Conservation (phyloP, 2,329 filamentous ascomycete genomes). For the Cladosporium austrohemisphaericum region DNA sequence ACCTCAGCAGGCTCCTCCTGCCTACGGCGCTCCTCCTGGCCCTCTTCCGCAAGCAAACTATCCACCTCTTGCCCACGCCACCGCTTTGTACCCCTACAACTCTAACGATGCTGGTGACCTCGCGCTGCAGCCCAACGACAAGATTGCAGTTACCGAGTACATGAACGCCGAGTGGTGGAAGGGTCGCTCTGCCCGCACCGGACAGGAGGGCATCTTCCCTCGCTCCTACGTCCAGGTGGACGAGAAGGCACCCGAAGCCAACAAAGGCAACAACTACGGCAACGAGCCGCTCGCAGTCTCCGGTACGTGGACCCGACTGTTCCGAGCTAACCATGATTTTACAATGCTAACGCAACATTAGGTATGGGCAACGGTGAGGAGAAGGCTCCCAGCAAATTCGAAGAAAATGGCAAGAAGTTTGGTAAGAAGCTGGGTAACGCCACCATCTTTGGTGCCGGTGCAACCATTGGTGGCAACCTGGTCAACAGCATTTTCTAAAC, state of each 20-base stretch:
- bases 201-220: constrained; percentile 90
- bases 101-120: constrained; percentile 79
- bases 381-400: constrained; percentile 59
- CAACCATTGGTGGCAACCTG: constrained; percentile 83
- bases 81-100: constrained; percentile 78
- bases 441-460: constrained; percentile 89
- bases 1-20: constrained; percentile 50
- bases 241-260: constrained; percentile 51
- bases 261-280: constrained; percentile 44
- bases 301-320: constrained; percentile 21
- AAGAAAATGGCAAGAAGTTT: constrained; percentile 82
- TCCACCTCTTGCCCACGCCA: constrained; percentile 65
- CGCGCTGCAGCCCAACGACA: constrained; percentile 74
- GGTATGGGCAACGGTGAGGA: constrained; percentile 40
- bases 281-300: constrained; percentile 70
- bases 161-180: constrained; percentile 99
- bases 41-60: constrained; percentile 45
- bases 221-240: constrained; percentile 77
- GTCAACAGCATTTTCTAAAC: constrained; percentile 82
- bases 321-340: not conserved
- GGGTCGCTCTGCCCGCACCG: constrained; percentile 78
- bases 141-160: constrained; percentile 76
- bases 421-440: constrained; percentile 87
- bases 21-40: constrained; percentile 47
- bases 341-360: constrained; percentile 13